Evolutionary conservation across 2,329 filamentous ascomycete species (phyloP).

Genomic region (Venturia oleaginea): DNA sequence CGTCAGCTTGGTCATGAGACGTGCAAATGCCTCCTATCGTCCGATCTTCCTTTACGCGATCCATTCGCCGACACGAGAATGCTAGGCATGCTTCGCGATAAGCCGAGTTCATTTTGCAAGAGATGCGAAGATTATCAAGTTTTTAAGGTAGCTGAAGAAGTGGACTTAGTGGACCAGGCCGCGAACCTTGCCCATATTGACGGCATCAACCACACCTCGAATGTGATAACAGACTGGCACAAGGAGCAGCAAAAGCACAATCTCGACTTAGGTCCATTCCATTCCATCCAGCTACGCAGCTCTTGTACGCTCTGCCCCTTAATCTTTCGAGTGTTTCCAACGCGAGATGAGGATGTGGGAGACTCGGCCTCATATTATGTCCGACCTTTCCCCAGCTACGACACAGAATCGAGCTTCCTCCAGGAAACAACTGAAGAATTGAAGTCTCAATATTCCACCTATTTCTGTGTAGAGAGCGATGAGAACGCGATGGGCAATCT

Average conservation of each 20-base stretch:
- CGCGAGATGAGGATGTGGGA: not conserved
- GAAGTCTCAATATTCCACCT: conserved; percentile 1
- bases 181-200: not conserved
- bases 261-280: not conserved
- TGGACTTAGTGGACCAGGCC: not conserved
- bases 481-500: not conserved
- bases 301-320: conserved; percentile 8
- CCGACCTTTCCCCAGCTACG: conserved; percentile 7
- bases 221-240: not conserved
- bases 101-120: not conserved
- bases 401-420: not conserved
- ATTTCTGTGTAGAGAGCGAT: not conserved
- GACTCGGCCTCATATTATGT: not conserved
- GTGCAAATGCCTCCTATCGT: not conserved
- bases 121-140: not conserved
- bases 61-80: not conserved
- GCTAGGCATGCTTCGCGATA: not conserved
- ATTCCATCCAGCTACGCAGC: not conserved
- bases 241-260: conserved; percentile 7
- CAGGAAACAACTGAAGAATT: not conserved
- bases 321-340: conserved; percentile 9
- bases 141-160: not conserved
- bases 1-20: not conserved
- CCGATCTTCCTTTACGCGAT: not conserved
- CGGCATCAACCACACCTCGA: not conserved